Evolutionary conservation across 2,329 filamentous ascomycete species (phyloP).

Genomic region (Juglanconis juglandina): DNA sequence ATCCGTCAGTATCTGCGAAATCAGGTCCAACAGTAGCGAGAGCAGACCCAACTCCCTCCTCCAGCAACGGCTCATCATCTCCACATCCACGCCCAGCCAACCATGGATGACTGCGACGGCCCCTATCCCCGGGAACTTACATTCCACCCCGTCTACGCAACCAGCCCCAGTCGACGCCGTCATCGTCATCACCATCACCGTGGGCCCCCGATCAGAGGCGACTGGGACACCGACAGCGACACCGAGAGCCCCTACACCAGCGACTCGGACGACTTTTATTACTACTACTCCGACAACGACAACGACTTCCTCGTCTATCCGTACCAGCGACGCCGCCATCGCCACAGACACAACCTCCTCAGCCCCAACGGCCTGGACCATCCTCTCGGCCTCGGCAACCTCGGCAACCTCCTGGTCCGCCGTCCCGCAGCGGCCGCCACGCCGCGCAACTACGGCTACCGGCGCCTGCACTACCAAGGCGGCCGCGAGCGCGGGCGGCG

Average conservation of each 20-base stretch:
- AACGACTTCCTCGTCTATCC: background rate
- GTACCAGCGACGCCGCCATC: background rate
- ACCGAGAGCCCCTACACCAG: background rate
- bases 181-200: background rate
- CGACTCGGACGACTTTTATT: background rate
- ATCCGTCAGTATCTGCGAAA: no score
- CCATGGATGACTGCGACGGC: background rate
- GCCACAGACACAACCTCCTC: background rate
- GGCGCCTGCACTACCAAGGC: conserved; percentile 10
- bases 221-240: background rate
- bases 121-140: no score
- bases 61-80: background rate
- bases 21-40: no score
- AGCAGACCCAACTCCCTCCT: no score
- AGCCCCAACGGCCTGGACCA: background rate
- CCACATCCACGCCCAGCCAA: background rate
- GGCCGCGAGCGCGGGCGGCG: background rate
- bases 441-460: conserved; percentile 10
- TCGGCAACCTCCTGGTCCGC: background rate
- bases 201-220: background rate
- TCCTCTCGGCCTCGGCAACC: background rate
- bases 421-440: background rate
- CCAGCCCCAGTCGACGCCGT: background rate
- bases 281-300: background rate
- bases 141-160: background rate